Base-by-base conservation (phyloP, 2,329 filamentous ascomycete genomes). In the Samsoniella hepiali region DNA sequence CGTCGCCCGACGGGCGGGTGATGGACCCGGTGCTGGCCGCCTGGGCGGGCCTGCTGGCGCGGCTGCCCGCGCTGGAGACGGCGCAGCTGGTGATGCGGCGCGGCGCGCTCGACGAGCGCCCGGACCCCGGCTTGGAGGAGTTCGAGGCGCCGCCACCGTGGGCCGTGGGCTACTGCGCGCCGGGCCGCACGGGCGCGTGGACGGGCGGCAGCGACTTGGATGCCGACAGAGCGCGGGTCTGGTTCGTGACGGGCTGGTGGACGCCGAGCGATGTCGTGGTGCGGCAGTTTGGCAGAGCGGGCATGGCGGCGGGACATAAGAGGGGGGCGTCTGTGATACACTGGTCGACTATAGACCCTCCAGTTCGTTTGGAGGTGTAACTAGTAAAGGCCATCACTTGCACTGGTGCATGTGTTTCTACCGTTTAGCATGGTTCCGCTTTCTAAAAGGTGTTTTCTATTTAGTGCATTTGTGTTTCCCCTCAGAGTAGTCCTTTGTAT, bases 191-290 rank as follows among this genome's bases (percentile, higher is more conserved):
- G 34, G 32, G 42, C 22, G 10, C 3, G 1, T 56, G 22, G 50
- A 17, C 56, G 13, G 9, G 27, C 10, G n/a, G 11, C 11, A 56
- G 51, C 42, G 51, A 38, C 10, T 31, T 50, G 40, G 59, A 50
- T 11, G 15, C 40, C 3, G 51, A 56, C 5, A 11, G 34, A 51
- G 51, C 60, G 51, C 17, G 60, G 22, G 42, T 62, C 31, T 62
- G 50, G 60, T 55, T 62, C 27, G 60, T 62, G 36, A 62, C 60
- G 27, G 60, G 42, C 4, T 11, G 34, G n/a, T 62, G 60, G 51
- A 15, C 34, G 32, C 50, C 51, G 5, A 27, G 31, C 4, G 40
- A 55, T 0, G 40, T 9, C 5, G 13, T 62, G 34, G 53, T 56
- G 50, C 13, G 17, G 50, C 9, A 15, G 42, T 62, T 62, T 42